Base-by-base conservation (phyloP, 2,329 filamentous ascomycete genomes). In the Fonsecaea erecta region DNA sequence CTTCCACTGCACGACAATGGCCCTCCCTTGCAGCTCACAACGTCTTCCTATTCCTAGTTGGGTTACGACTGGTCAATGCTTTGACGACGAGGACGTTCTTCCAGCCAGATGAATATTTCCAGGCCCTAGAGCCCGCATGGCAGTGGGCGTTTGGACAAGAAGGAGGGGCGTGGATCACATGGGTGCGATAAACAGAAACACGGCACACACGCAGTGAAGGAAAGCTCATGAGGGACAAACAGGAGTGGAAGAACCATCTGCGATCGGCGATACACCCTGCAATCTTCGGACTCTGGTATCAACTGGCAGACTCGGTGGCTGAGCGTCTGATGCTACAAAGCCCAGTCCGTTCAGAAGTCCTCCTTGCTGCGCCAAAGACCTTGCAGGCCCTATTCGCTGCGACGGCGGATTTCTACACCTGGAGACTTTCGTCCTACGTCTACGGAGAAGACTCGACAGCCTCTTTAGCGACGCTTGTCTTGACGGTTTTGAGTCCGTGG, bases 91-190 rank as follows among this genome's bases (percentile, higher is more conserved):
- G 86, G 70, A 98, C 95, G 21, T 99, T 97, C 77, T 99, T 99
- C 80, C 95, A 99, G 78, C 95, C 95, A 30, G 95, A 99, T 81
- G 95, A 99, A 78, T 98, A 92, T 81, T 99, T 95, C 74, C 95
- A 99, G 76, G 90, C 93, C 1, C 85, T 98, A 52, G 95, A 99
- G 80, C 94, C 95, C 60, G 95, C 95, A 71, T 98, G 94, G 93
- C 83, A 88, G 73, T 84, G 95, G 62, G 90, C 91, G 2, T 97
- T 97, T 82, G 93, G 93, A 24, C 74, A 81, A 1, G 76, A 83
- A 14, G 90, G 89, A 77, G 63, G 66, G 18, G 92, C 94, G 30
- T 99, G 94, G 92, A 84, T 97, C 73, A 99, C 95, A 68, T 99
- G 95, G 95, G 94, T 96, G 83, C 74, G 85, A 80, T 63, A 48